Base-by-base conservation (phyloP, 331 rosid species). In the Stylosanthes scabra region DNA sequence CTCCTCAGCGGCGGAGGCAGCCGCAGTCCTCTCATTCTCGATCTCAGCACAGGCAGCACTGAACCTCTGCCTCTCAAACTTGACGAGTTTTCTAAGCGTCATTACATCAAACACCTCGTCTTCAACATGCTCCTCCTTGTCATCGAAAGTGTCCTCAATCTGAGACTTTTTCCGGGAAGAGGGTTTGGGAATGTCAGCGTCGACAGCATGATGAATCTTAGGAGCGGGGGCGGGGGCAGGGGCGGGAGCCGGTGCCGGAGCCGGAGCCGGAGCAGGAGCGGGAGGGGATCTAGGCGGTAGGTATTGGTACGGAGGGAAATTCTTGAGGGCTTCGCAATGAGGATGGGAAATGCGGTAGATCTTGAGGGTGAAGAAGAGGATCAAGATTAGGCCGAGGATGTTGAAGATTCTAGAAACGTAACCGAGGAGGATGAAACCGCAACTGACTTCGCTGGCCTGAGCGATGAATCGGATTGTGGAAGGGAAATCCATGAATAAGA, bases 1-100 rank as follows among this genome's bases (percentile, higher is more conserved):
- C 82, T 90, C 98, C 79, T 86, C 87, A 7, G 91, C 91, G 11
- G 96, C 90, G 0, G 83, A 76, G 3, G 95, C 80, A 13, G 91
- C 78, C 0, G 93, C 96, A 44, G 59, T 63, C 31, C 88, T 85
- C 64, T 92, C 98, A 80, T 84, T 87, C 81, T 92, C 95, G 7
- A 90, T 84, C 84, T 92, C 96, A 2, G 83, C 83, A 60, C 77
- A 74, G 4, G 86, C 90, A 5, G 77, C 68, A 11, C 65, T 52
- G 63, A 51, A 81, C 7, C 83, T 46, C 63, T 59, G 61, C 64
- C 89, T 76, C 40, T 87, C 90, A 5, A 15, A 49, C 81, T 84
- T 88, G 71, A 88, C 96, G 64, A 83, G 1, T 39, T 78, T 84
- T 25, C 93, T 85, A 7, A 93, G 72, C 28, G 84, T 40, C 52